Conservation (phyloP, 306 rosid species). For the Acacia acuminata region DNA sequence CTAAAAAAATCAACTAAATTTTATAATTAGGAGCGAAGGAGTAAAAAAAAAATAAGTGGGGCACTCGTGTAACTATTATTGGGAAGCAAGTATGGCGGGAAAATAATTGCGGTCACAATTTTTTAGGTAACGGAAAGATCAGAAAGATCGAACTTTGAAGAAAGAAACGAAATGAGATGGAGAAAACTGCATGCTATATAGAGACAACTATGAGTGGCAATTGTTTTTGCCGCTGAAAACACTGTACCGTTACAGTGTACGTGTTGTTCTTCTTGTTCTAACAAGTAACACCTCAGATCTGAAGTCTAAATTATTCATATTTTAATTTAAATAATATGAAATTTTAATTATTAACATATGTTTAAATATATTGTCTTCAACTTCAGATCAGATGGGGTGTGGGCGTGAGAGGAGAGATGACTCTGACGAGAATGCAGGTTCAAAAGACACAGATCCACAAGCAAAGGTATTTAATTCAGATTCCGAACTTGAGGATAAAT, state of each 20-base stretch:
- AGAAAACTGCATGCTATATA: neutral
- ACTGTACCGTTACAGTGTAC: neutral
- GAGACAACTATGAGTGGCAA: neutral
- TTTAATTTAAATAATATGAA: neutral
- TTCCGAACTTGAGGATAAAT: neutral
- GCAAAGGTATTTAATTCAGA: neutral
- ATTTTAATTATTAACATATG: neutral
- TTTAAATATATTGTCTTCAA: neutral
- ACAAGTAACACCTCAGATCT: neutral
- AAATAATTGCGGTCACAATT: neutral
- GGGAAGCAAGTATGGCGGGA: neutral
- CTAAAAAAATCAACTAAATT: too few relatives aligned
- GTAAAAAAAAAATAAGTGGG: neutral
- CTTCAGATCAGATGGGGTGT: neutral
- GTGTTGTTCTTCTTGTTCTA: neutral
- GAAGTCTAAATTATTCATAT: neutral
- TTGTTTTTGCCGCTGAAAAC: neutral
- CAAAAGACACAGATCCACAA: conserved; percentile 14
- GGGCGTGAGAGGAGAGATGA: neutral
- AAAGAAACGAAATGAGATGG: neutral
- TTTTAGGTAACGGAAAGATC: neutral
- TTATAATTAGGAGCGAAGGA: too few relatives aligned
- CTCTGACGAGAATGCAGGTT: neutral
- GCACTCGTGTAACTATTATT: neutral
- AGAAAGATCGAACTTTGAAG: neutral